Evolutionary conservation across 2,329 filamentous ascomycete species (phyloP), one percentile per base, ranked within the genome.

Genomic region (Corinectria fuckeliana): DNA sequence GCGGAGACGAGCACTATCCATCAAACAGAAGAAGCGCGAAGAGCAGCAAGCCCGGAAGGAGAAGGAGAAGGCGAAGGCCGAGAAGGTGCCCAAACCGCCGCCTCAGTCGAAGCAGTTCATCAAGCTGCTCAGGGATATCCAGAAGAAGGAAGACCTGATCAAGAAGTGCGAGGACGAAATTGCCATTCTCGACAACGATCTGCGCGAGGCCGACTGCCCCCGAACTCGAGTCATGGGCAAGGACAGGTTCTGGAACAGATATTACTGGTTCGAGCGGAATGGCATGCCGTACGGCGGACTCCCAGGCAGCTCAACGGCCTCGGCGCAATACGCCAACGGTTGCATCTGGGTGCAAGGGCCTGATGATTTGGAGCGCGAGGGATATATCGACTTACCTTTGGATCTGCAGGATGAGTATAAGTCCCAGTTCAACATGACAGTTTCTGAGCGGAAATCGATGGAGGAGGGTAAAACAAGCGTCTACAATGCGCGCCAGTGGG

Each of bases 221-320:
- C 89, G 95, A 62, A 97, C 93, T 16, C 89, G 92, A 63, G 88
- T 94, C 16, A 82, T 99, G 23, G 95, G 95, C 60, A 94, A 95
- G 74, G 95, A 99, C 77, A 88, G 95, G 42, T 99, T 97, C 81
- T 97, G 94, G 88, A 98, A 99, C 76, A 88, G 94, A 53, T 99
- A 98, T 77, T 98, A 96, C 81, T 99, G 95, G 94, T 97, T 98
- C 75, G 95, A 99, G 77, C 90, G 94, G 63, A 99, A 98, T 71
- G 95, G 93, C 21, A 98, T 98, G 93, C 95, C 95, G 0, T 97
- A 94, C 71, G 92, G 85, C 28, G 95, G 95, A 4, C 82, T 97
- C 55, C 93, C 93, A 0, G 87, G 85, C 64, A 96, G 92, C 75
- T 97, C 93, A 14, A 98, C 94, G 1, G 91, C 92, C 1, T 83